These are phyloP conservation scores for Butyriboletus loyo DNA, from an alignment of 768 basidiomycete genomes.

Conservation along the genomic window DNA sequence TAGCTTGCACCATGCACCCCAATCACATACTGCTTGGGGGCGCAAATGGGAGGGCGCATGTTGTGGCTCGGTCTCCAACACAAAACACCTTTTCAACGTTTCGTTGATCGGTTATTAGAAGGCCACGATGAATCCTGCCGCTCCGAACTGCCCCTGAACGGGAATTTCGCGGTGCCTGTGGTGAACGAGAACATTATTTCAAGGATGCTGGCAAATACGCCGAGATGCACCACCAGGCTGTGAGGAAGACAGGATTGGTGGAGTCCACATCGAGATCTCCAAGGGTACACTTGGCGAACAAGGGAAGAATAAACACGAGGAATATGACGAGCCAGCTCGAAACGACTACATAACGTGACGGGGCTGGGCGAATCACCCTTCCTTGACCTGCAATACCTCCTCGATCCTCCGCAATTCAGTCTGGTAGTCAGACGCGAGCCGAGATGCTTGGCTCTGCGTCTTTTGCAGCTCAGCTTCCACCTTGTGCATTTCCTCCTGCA, in stretches of 20 bases:
- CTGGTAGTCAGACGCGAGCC: conserved; percentile 34
- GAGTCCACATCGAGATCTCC: conserved; percentile 15
- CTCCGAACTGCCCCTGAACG: conserved; percentile 12
- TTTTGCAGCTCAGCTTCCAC: conserved; percentile 29
- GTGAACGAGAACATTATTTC: conserved; percentile 1
- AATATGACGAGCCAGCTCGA: conserved; percentile 22
- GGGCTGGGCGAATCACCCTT: conserved; percentile 15
- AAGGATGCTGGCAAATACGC: conserved; percentile 1
- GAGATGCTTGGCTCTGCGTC: conserved; percentile 29
- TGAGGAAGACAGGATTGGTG: conserved; percentile 2
- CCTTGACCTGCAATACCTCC: conserved; percentile 31
- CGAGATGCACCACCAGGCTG: conserved; percentile 2
- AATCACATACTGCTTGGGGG: conserved; percentile 13
- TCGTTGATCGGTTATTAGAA: conserved; percentile 25
- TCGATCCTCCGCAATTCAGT: conserved; percentile 34
- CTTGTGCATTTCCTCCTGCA: conserved; percentile 38
- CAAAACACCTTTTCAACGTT: conserved; percentile 18
- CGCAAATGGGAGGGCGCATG: conserved; percentile 13
- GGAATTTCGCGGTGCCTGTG: conserved; percentile 6
- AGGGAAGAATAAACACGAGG: conserved; percentile 12
- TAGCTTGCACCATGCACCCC: conserved; percentile 4
- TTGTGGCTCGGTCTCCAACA: conserved; percentile 9
- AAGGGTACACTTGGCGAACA: conserved; percentile 5
- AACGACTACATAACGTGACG: conserved; percentile 23
- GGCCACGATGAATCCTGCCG: conserved; percentile 28